Evolutionary conservation across 2,329 filamentous ascomycete genomes (phyloP), one percentile per base, ranked within the genome.

Genomic region (Rhinocladiella mackenziei): DNA sequence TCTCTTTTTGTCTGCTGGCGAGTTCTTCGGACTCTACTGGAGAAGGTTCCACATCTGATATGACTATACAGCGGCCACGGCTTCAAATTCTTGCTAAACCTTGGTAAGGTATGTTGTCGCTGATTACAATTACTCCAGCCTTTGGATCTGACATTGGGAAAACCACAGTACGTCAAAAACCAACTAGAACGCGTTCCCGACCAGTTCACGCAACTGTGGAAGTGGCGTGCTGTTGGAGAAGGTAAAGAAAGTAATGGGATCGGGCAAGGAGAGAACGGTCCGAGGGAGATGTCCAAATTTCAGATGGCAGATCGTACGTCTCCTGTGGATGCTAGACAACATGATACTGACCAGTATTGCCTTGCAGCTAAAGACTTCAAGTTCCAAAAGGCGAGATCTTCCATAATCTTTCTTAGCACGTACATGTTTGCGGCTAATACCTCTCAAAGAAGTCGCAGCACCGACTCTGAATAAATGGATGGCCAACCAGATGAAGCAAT

Each of bases 41-140:
- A 11, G 3, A 17, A 5, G 13, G 13, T 8, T 18, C 10, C 6
- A 18, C 11, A 38, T 26, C 22, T 38, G 19, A 38, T 6, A 11
- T 25, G 19, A 23, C 11, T 20, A 9, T 13, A 38, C 23, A 43
- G 41, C 39, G 60, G 60, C 3, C 60, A 61, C 37, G 60, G 45
- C 2, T 62, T 62, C 45, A 63, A 63, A 38, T 63, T 60, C 35
- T 55, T 63, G 10, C 60, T 60, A 2, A 48, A 56, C 13, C 50
- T 63, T 3, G 60, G 60, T 8, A 53, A 50, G 31, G 56, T 55
- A 35, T 10, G 52, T 22, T 5, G 13, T 10, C 3, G 4, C 23
- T 25, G 10, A n/a, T 31, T 5, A n/a, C 31, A 9, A 9, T 7
- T 18, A 14, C 6, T 28, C 11, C 17, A 9, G 14, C 31, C 23